phyloP scores from a whole-genome alignment of 768 basidiomycete genomes.

The Psilocybe subaeruginosa region DNA sequence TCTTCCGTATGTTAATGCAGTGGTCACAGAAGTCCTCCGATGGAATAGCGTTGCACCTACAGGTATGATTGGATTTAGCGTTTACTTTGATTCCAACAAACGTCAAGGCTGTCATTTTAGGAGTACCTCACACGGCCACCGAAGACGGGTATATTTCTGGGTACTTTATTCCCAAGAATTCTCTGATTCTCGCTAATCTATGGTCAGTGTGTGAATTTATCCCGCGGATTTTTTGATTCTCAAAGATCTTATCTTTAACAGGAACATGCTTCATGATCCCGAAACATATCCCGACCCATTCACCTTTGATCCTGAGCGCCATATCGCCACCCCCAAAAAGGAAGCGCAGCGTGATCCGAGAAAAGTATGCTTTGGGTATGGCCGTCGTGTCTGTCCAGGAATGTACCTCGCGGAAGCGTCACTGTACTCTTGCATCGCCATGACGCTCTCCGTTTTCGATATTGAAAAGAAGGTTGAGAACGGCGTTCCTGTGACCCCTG shows the following conservation, averaged over 20 bases:
- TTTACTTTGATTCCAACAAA: not conserved
- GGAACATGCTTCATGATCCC: conserved; percentile 59
- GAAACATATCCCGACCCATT: conserved; percentile 51
- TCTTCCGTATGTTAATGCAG: conserved; percentile 51
- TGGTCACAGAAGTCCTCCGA: conserved; percentile 50
- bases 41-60: conserved; percentile 52
- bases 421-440: conserved; percentile 44
- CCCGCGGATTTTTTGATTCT: not conserved
- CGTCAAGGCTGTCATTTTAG: conserved; percentile 23
- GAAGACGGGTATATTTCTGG: conserved; percentile 47
- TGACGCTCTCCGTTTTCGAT: conserved; percentile 51
- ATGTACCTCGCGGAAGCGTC: conserved; percentile 55
- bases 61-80: conserved; percentile 25
- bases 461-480: conserved; percentile 47
- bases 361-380: conserved; percentile 47
- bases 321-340: conserved; percentile 33
- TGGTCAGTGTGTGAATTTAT: conserved; percentile 34
- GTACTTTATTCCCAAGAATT: conserved; percentile 52
- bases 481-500: conserved; percentile 47
- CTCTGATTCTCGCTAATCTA: conserved; percentile 48
- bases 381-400: conserved; percentile 50
- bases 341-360: conserved; percentile 43
- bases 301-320: conserved; percentile 50
- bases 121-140: conserved; percentile 46
- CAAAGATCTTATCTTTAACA: conserved; percentile 19